A percentile compares a stretch with the other conserved stretches of the same genome.
phyloP scores from a whole-genome alignment of 306 rosid genomes.

The Biancaea sappan region DNA sequence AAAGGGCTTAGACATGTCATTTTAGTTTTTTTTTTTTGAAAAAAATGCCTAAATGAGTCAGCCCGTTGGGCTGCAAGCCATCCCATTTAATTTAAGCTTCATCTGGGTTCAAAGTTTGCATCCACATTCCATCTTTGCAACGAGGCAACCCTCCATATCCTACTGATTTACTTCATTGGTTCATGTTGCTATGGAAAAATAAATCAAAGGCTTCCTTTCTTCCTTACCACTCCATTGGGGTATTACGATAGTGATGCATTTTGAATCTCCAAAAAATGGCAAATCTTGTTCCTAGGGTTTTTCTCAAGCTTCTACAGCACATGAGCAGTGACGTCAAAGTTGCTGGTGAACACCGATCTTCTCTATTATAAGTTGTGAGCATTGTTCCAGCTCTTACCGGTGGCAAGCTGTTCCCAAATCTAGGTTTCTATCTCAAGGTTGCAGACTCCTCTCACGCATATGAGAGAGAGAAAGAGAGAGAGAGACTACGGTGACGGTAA shows the following conservation, averaged over 20 bases:
- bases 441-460: conserved; percentile 98
- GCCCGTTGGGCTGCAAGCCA: too few relatives aligned
- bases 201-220: conserved; percentile 4
- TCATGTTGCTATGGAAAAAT: conserved; percentile 17
- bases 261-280: conserved; percentile 76
- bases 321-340: conserved; percentile 93
- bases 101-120: conserved; percentile 2
- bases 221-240: conserved; percentile 31
- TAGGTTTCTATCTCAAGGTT: conserved; percentile 94
- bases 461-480: too few relatives aligned
- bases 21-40: too few relatives aligned
- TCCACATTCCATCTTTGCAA: conserved; percentile 24
- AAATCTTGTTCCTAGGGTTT: conserved; percentile 98
- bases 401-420: conserved; percentile 77
- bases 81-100: too few relatives aligned
- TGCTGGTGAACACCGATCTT: conserved; percentile 91
- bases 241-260: conserved; percentile 55
- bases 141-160: conserved; percentile 24
- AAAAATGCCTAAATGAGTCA: too few relatives aligned
- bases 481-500: too few relatives aligned
- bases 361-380: conserved; percentile 89
- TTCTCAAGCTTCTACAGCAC: conserved; percentile 88
- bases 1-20: too few relatives aligned
- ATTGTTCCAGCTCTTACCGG: conserved; percentile 97
- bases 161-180: conserved; percentile 29